Evolutionary conservation across 2,329 filamentous ascomycete genomes (phyloP).

Genomic region (Stemphylium lycopersici): DNA sequence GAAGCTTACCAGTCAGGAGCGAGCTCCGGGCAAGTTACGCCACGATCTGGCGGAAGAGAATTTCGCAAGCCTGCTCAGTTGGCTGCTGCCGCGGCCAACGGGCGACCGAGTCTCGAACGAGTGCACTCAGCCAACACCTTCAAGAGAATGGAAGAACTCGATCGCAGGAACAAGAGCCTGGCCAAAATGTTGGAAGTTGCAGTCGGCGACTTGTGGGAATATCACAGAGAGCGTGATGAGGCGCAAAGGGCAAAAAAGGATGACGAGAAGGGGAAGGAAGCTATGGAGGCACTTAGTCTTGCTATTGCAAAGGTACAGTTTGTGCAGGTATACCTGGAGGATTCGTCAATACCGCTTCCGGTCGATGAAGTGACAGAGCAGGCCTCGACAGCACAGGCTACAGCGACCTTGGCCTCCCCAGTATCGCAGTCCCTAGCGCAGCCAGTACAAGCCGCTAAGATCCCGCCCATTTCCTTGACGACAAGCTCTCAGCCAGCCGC

Average conservation of each 20-base stretch:
- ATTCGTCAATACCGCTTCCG: constrained; percentile 53
- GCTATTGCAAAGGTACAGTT: constrained; percentile 59
- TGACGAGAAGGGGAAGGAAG: constrained; percentile 35
- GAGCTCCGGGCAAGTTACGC: constrained; percentile 38
- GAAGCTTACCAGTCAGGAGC: constrained; percentile 62
- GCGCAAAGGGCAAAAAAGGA: constrained; percentile 35
- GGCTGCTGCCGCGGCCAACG: constrained; percentile 22
- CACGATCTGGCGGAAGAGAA: constrained; percentile 44
- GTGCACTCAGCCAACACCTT: constrained; percentile 30
- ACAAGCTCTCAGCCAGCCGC: constrained; percentile 11
- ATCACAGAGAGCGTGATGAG: constrained; percentile 61
- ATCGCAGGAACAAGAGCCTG: constrained; percentile 70
- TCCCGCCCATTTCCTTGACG: constrained; percentile 26
- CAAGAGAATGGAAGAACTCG: constrained; percentile 54
- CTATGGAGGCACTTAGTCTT: constrained; percentile 52
- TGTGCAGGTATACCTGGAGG: constrained; percentile 58
- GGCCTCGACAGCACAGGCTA: constrained; percentile 29
- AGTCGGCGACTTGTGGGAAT: constrained; percentile 66
- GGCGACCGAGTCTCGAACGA: constrained; percentile 29
- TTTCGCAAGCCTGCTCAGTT: constrained; percentile 40
- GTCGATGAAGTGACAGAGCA: constrained; percentile 44
- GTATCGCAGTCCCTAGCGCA: constrained; percentile 22
- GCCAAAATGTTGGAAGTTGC: constrained; percentile 72
- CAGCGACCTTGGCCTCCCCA: constrained; percentile 28
- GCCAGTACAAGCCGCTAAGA: constrained; percentile 26